Evolutionary conservation across 805 yeast genomes (phyloP), one percentile per base, ranked within the genome.

Genomic region (Candida xyloterini): DNA sequence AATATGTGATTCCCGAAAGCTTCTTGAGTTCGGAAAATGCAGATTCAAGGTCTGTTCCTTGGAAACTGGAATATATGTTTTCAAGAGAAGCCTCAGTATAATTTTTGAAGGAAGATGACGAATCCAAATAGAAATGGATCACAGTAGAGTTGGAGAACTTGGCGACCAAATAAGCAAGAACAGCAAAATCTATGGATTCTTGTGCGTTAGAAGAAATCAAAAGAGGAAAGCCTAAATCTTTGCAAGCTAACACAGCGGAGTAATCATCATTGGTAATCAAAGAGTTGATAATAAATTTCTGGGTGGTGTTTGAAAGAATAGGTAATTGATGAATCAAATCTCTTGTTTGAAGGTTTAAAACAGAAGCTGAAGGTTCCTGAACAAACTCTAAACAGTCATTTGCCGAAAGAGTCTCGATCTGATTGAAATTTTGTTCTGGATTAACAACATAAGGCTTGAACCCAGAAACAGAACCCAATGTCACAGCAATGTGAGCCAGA

Each of bases 221-320:
- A 16, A 83, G 68, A 6, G 79, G 73, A 50, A 71, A 74, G 11
- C 79, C 78, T 28, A 83, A 67, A 59, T 86, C 91, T 56, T 90
- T 79, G 50, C 84, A 68, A 7, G 87, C 74, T n/a, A 91, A 68
- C 20, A 87, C 74, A 11, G 76, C 66, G 20, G 84, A 78, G 62
- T 70, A 86, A 59, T 89, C 96, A 46, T 72, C 71, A 38, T 70
- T 60, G n/a, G 68, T 45, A 35, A 84, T 59, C 43, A 77, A 75
- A 26, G 79, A 78, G 53, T 81, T 84, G 38, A 84, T 61, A n/a
- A 83, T 81, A 20, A 76, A 70, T 1, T 33, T 41, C 15, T 47
- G 50, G 10, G 76, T 65, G 14, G 56, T 46, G 21, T 50, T 52
- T 15, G 51, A 43, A 33, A 88, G 67, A 38, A 70, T 71, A 11